phyloP scores from a whole-genome alignment of 2,329 filamentous ascomycete species.

The Didymella segeticola region DNA sequence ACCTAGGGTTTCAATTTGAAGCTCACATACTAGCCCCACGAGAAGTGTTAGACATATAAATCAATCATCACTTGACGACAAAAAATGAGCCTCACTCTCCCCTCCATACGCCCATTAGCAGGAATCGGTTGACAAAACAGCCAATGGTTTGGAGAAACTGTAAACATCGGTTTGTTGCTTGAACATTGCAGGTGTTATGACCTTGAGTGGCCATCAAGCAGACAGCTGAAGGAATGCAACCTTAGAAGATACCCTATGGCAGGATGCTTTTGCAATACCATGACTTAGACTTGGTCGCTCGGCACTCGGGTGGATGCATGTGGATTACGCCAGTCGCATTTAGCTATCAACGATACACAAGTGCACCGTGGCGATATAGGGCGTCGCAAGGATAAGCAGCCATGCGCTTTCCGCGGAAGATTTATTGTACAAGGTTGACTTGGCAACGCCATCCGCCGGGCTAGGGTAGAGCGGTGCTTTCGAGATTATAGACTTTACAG shows the following conservation, averaged over 20 bases:
- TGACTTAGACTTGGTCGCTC: no score
- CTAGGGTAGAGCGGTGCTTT: not conserved
- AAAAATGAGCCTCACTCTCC: not conserved
- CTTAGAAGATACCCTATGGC: no score
- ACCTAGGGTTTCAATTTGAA: not conserved
- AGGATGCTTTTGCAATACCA: no score
- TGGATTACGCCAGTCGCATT: no score
- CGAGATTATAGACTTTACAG: not conserved
- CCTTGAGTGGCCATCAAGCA: no score
- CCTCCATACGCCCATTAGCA: not conserved
- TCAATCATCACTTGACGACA: no score
- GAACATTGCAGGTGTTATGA: no score
- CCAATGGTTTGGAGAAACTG: not conserved
- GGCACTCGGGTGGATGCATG: no score
- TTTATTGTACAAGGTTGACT: not conserved
- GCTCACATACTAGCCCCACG: not conserved
- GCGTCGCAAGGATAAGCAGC: no score
- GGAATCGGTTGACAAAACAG: not conserved
- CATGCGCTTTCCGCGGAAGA: slow-evolving; percentile 2
- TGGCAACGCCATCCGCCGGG: not conserved
- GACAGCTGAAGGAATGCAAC: no score
- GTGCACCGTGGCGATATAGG: no score
- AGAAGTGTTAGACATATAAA: not conserved
- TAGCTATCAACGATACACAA: no score
- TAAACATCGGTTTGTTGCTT: not conserved